Conservation (phyloP, 78 protist genomes). For the Bodo saltans region DNA sequence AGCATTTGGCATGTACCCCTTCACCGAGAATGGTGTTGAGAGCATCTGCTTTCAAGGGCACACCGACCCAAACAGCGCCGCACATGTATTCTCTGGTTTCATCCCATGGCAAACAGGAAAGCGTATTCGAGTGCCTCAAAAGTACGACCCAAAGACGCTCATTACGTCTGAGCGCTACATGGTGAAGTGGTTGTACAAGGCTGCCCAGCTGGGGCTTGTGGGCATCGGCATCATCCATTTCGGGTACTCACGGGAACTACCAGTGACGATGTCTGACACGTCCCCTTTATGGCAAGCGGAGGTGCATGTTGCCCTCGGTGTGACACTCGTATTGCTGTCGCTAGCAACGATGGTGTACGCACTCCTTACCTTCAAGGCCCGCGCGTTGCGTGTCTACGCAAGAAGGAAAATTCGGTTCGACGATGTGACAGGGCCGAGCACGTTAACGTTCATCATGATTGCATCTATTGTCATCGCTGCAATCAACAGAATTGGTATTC, state of each 20-base stretch:
- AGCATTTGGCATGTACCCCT: background rate
- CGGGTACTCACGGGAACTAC: background rate
- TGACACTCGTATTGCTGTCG: background rate
- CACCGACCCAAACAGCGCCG: too few relatives aligned
- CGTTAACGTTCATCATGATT: background rate
- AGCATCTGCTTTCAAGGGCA: too few relatives aligned
- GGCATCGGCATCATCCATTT: background rate
- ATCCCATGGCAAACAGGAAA: background rate
- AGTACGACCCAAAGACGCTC: slow-evolving; percentile 9
- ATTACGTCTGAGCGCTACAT: background rate
- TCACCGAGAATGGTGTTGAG: background rate
- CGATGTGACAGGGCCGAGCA: background rate
- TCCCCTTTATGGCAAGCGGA: background rate
- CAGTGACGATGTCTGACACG: background rate
- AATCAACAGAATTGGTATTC: too few relatives aligned
- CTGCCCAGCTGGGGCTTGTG: background rate
- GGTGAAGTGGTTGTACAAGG: background rate
- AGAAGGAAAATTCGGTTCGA: background rate
- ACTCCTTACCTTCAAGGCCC: background rate
- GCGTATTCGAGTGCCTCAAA: background rate
- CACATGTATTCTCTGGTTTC: too few relatives aligned
- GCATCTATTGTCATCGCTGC: background rate
- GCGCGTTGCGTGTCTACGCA: background rate
- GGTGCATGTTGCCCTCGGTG: background rate
- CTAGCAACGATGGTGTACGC: background rate